Evolutionary conservation across 2,329 filamentous ascomycete species (phyloP), one percentile per base, ranked within the genome.

Genomic region (Curvularia hawaiiensis): DNA sequence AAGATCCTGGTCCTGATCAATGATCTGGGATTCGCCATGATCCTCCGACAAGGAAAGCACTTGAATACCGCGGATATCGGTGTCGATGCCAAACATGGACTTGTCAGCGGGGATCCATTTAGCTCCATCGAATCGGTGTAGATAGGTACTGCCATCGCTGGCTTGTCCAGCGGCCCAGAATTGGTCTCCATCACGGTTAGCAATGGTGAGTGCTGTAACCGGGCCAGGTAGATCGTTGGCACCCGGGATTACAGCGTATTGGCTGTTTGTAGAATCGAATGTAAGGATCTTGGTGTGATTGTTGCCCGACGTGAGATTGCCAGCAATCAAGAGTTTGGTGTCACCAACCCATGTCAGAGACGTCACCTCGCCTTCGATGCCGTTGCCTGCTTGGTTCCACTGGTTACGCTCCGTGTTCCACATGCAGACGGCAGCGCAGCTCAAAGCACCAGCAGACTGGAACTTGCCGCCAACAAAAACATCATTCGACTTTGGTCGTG

Each of bases 381-480:
- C 88, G 44, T 84, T 85, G 9, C 92, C 92, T 14, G 92, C 90
- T 38, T 89, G 85, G 68, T 84, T 89, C 94, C 94, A 99, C 68
- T 93, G 89, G 14, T 83, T 84, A 4, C 83, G 82, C 8, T 85
- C 79, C 2, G 88, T 86, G 71, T 90, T 88, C 78, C 90, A 96
- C 58, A 89, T 81, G 77, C 95, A 99, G 24, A 99, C 85, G 46
- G 86, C 88, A 3, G 89, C 87, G 73, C 95, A 99, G 41, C 86
- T 88, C 30, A 98, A 83, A 4, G 89, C 88, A 28, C 95, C 95
- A 18, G 92, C 95, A 31, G 85, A 86, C n/a, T 86, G 81, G 71
- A 98, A 99, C 10, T 85, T 86, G 31, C 95, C 95, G 38, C 90
- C 94, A 31, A 99, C 90, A 70, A 90, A 99, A 12, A 99, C 82